Evolutionary conservation across 73 alveolate species (phyloP), one percentile per base, ranked within the genome.

Genomic region (Symbiodinium natans): DNA sequence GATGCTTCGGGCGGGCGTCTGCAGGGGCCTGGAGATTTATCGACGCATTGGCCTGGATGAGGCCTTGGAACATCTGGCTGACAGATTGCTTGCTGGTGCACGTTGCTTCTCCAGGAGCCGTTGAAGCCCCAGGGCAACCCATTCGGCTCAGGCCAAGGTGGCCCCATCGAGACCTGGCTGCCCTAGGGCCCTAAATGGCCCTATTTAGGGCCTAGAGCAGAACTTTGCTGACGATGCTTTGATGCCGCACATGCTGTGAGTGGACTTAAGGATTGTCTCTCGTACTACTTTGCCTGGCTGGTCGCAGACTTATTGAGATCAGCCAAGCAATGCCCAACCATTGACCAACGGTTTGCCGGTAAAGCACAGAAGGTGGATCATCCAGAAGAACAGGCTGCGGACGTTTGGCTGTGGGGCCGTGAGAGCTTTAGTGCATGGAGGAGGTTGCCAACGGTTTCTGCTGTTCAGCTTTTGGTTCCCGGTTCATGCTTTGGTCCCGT

Each of bases 101-200:
- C 40, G 31, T 23, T 48, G 63, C 63, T 10, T 17, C n/a, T 52
- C 75, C 93, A 85, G 93, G 54, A 41, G 36, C 93, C 82, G 46
- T 34, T 85, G 82, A 85, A 85, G 54, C 93, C 93, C 52, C 93
- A 85, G 54, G 93, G 93, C 77, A 85, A 85, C 39, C 93, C 93
- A 1, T 85, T 85, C 54, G 93, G 93, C 52, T 85, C 93, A 19
- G 93, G 93, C 82, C 93, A 85, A 74, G 93, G 93, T n/a, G 93
- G 93, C 48, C 93, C 93, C n/a, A 85, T 85, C 46, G 93, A 85
- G 17, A 2, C 93, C 34, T 17, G 52, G 82, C 93, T 48, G 77
- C 19, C 21, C n/a, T n/a, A n/a, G n/a, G n/a, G n/a, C n/a, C n/a
- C n/a, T n/a, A n/a, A n/a, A n/a, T n/a, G n/a, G n/a, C n/a, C n/a